Conservation (phyloP, 306 rosid genomes). For the Quercus wislizeni region DNA sequence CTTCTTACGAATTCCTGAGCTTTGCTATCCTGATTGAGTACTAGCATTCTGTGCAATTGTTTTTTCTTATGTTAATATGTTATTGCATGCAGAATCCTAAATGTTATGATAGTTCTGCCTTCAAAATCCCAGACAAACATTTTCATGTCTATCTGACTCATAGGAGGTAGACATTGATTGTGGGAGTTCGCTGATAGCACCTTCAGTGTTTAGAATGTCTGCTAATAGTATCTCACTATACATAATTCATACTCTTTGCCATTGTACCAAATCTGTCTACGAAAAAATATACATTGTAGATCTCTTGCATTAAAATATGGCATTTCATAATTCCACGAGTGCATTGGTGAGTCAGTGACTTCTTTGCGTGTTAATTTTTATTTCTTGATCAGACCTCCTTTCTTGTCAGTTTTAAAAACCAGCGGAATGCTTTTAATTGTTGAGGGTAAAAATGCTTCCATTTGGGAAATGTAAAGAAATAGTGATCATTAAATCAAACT, state of each 20-base stretch:
- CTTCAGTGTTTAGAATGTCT: conserved; percentile 29
- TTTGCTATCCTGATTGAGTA: too few species aligned
- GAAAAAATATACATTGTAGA: neutral
- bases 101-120: neutral
- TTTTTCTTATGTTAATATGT: too few species aligned
- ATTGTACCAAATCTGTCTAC: neutral
- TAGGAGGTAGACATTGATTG: too few species aligned
- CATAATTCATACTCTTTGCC: neutral
- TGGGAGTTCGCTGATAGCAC: conserved; percentile 38
- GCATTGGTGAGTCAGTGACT: neutral
- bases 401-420: neutral
- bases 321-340: neutral
- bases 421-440: neutral
- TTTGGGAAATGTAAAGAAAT: neutral
- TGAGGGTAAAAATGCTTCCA: neutral
- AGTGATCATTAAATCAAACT: neutral
- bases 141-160: too few species aligned
- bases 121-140: too few species aligned
- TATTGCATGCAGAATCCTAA: too few species aligned
- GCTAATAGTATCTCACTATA: conserved; percentile 40
- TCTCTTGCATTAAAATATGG: neutral
- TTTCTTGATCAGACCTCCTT: neutral
- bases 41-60: too few species aligned
- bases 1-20: too few species aligned
- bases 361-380: conserved; percentile 1